Percentiles rank a stretch among this genome's conserved stretches.
These are phyloP conservation scores for Macrophomina pseudophaseolina DNA, from an alignment of 2,329 filamentous ascomycete species.

Conservation along the genomic window DNA sequence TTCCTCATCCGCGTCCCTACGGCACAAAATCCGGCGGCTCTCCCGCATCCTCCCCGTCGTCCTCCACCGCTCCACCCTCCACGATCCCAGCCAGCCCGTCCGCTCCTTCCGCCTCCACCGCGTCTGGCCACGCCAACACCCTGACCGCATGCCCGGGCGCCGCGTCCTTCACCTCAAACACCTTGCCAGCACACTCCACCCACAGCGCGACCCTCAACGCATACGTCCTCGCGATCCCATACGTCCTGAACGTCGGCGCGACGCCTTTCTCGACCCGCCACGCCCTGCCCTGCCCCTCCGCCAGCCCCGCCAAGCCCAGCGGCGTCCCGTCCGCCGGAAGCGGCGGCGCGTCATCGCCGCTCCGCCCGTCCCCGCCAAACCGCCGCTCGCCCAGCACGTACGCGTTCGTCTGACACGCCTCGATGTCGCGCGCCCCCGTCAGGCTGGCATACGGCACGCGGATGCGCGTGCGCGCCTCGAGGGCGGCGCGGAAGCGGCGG, in stretches of 20 bases:
- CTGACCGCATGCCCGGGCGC: slow-evolving; percentile 27
- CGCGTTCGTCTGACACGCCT: neutral
- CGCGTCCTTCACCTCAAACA: slow-evolving; percentile 32
- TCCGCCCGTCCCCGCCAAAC: neutral
- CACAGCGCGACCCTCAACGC: slow-evolving; percentile 35
- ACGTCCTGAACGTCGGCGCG: slow-evolving; percentile 36
- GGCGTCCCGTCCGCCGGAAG: neutral
- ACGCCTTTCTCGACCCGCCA: neutral
- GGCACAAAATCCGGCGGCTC: too few relatives aligned
- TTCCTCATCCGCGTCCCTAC: too few relatives aligned
- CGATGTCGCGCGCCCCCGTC: neutral
- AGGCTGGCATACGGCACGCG: slow-evolving; percentile 30
- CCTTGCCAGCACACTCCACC: slow-evolving; percentile 37
- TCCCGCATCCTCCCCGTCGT: neutral
- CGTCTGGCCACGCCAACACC: slow-evolving; percentile 19
- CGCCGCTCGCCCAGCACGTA: neutral
- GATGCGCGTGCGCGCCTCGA: slow-evolving; percentile 29
- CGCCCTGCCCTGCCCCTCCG: slow-evolving; percentile 13
- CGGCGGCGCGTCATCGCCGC: neutral
- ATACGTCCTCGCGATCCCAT: slow-evolving; percentile 35
- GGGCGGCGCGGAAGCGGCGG: slow-evolving; percentile 34
- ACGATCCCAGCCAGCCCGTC: neutral
- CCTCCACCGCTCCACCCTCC: neutral
- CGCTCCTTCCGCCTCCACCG: neutral
- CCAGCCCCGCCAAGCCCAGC: neutral